Evolutionary conservation across 2,329 filamentous ascomycete species (phyloP).

Genomic region (Cyanodermella asteris): DNA sequence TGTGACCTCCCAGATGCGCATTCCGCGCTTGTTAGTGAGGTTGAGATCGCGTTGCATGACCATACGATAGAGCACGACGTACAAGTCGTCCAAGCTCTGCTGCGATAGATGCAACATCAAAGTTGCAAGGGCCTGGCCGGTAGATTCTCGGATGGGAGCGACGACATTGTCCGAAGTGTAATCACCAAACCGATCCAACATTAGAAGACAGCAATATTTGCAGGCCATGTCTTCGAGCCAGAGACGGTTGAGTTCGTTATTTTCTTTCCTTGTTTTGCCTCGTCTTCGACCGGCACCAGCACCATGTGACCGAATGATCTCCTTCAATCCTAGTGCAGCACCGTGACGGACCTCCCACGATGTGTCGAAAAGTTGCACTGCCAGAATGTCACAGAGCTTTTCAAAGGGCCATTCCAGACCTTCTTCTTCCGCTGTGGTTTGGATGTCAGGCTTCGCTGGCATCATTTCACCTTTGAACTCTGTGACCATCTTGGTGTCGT

Average conservation of each 20-base stretch:
- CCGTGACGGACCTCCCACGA: slow-evolving; percentile 93
- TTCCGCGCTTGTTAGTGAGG: slow-evolving; percentile 42
- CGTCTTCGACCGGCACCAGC: slow-evolving; percentile 59
- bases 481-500: slow-evolving; percentile 77
- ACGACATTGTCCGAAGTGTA: slow-evolving; percentile 96
- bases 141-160: slow-evolving; percentile 83
- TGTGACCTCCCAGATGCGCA: slow-evolving; percentile 82
- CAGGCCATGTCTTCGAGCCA: slow-evolving; percentile 95
- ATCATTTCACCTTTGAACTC: slow-evolving; percentile 77
- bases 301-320: slow-evolving; percentile 81
- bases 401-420: slow-evolving; percentile 87
- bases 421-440: slow-evolving; percentile 53
- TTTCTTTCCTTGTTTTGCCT: slow-evolving; percentile 49
- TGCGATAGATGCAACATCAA: slow-evolving; percentile 65
- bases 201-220: slow-evolving; percentile 81
- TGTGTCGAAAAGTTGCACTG: slow-evolving; percentile 77
- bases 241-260: slow-evolving; percentile 54
- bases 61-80: slow-evolving; percentile 64
- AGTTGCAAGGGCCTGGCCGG: slow-evolving; percentile 81
- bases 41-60: slow-evolving; percentile 75
- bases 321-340: slow-evolving; percentile 81
- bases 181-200: slow-evolving; percentile 92
- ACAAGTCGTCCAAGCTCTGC: slow-evolving; percentile 62
- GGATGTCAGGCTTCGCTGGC: slow-evolving; percentile 67
- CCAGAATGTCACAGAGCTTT: slow-evolving; percentile 79